Percentiles rank a stretch among this genome's conserved stretches.
phyloP scores from a whole-genome alignment of 2,329 filamentous ascomycete species.

The Diaporthe australafricana region DNA sequence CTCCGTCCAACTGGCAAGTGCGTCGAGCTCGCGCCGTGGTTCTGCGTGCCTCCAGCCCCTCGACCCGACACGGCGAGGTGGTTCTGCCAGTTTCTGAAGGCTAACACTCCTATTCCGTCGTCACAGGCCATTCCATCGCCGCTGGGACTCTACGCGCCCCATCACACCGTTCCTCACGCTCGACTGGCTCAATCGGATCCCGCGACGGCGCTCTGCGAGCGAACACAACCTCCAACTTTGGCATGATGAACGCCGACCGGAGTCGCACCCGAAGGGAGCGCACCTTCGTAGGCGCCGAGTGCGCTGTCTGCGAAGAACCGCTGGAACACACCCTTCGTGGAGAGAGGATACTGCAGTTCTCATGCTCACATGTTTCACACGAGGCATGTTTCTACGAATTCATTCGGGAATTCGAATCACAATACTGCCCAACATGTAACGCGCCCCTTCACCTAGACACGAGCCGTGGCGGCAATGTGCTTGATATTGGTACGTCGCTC shows the following conservation, averaged over 20 bases:
- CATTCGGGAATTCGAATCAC: slow-evolving; percentile 92
- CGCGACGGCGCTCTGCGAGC: slow-evolving; percentile 50
- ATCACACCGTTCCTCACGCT: slow-evolving; percentile 51
- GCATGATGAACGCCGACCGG: slow-evolving; percentile 80
- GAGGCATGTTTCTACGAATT: slow-evolving; percentile 99
- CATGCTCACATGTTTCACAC: slow-evolving; percentile 96
- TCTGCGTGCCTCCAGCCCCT: not conserved
- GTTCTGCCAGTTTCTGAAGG: slow-evolving; percentile 25
- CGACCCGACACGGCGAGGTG: not conserved
- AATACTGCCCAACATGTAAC: slow-evolving; percentile 94
- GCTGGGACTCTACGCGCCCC: slow-evolving; percentile 51
- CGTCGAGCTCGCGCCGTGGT: slow-evolving; percentile 11
- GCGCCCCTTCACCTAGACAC: slow-evolving; percentile 92
- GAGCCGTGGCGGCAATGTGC: slow-evolving; percentile 89
- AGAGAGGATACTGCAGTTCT: slow-evolving; percentile 94
- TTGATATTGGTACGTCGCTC: slow-evolving; percentile 84
- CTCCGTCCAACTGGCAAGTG: not conserved
- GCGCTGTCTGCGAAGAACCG: slow-evolving; percentile 95
- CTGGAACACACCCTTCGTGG: slow-evolving; percentile 94
- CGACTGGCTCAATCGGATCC: slow-evolving; percentile 51
- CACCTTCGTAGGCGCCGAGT: slow-evolving; percentile 95
- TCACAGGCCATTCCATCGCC: slow-evolving; percentile 52
- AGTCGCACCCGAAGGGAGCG: slow-evolving; percentile 86
- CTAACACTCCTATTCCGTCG: slow-evolving; percentile 41
- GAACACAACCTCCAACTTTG: slow-evolving; percentile 62